Conservation (phyloP, 75 land plant genomes). For the Selaginella moellendorffii region DNA sequence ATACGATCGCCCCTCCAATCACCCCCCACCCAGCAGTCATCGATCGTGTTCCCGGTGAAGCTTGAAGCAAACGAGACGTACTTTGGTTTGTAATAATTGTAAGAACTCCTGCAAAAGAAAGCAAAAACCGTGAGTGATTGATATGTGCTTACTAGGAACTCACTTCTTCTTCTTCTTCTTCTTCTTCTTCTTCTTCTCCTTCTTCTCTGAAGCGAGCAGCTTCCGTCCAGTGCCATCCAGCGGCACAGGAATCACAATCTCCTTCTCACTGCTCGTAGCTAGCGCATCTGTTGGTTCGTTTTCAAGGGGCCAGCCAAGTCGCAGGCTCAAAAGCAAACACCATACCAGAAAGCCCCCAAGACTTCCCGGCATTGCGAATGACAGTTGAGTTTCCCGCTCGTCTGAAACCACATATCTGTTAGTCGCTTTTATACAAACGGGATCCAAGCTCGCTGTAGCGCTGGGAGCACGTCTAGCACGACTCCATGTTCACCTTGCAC, state of each 20-base stretch:
- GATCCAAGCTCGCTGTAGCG: too few relatives aligned
- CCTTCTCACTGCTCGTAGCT: too few relatives aligned
- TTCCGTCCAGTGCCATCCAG: too few relatives aligned
- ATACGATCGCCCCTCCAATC: constrained; percentile 5
- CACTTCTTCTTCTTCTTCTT: not conserved
- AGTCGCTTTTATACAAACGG: too few relatives aligned
- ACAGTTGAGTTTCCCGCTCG: not conserved
- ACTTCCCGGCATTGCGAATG: not conserved
- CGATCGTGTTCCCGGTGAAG: constrained; percentile 1
- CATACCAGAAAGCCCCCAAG: not conserved
- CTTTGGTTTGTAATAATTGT: too few relatives aligned
- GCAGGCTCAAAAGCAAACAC: not conserved
- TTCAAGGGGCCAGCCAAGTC: too few relatives aligned
- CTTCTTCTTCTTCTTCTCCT: not conserved
- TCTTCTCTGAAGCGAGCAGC: too few relatives aligned
- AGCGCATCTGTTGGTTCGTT: too few relatives aligned
- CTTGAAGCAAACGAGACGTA: not conserved
- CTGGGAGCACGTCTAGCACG: not conserved
- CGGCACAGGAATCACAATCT: too few relatives aligned
- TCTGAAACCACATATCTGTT: too few relatives aligned
- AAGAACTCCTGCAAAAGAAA: not conserved
- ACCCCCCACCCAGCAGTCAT: constrained; percentile 1
- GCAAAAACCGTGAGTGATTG: not conserved
- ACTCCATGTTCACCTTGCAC: not conserved
- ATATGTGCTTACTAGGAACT: not conserved